Base-by-base conservation (phyloP, 179 eudicot genomes). In the Carnegiea gigantea region DNA sequence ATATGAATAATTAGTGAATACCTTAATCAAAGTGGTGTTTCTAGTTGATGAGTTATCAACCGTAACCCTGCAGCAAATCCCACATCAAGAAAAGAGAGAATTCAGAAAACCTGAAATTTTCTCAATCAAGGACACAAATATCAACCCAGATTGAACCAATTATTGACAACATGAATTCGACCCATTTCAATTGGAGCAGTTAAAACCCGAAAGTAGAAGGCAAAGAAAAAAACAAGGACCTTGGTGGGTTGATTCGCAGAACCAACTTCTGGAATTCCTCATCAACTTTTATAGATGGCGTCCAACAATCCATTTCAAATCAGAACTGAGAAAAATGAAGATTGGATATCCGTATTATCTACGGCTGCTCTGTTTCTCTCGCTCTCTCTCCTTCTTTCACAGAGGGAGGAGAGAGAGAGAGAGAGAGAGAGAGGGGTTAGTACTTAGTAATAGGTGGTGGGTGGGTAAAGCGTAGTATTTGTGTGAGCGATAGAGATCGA, bases 241-340 rank as follows among this genome's bases (percentile, higher is more conserved):
- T 92, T 40, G 98, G 96, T 44, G 98, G 97, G 84, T 95, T 91
- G 90, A 95, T 89, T 44, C 96, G 92, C 72, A 89, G 64, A 20
- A 92, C 92, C 72, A 95, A 92, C 83, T 95, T 95, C 84, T 90
- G 91, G 75, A 92, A 93, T 88, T 95, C 98, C 43, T 95, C 94
- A 78, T 91, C 92, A 54, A 89, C 86, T 78, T 82, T 82, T 65
- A 89, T 73, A 46, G 98, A 89, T 54, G 92, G 76, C 51, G 87
- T 74, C 93, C 92, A 90, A 82, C 83, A 85, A 81, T 93, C 94
- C 98, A 93, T 93, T 82, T 79, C 24, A 10, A 76, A 60, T 20
- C 46, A 17, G 13, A 20, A 38, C 0, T 28, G 5, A 77, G 5
- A 40, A 40, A 40, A 3, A 40, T 40, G 60, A 68, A 40, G 57